Evolutionary conservation across 768 basidiomycete species (phyloP), one percentile per base, ranked within the genome.

Genomic region (Psilocybe tampanensis): DNA sequence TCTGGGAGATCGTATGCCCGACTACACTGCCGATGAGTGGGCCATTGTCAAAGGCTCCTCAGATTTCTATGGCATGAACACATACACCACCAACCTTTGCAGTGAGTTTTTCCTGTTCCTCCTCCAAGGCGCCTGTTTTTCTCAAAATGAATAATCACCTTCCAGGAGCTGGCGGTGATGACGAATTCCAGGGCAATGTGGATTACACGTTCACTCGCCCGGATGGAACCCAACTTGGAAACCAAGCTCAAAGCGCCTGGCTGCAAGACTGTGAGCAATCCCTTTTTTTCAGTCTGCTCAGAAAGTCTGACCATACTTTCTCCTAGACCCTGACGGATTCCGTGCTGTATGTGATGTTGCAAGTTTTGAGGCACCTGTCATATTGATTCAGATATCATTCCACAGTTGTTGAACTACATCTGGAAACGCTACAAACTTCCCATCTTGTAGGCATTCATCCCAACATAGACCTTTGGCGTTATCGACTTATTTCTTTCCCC

Each of bases 51-150:
- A 83, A 52, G 83, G 82, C 44, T 88, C 85, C 2, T 85, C 86
- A 1, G 87, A 86, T 66, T 89, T 88, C 69, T 88, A 86, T 65
- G 86, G 86, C 29, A 82, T 88, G 80, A 88, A 88, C 68, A 86
- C 86, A 0, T 88, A 89, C 66, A 86, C 86, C 4, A 88, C 85
- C 11, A 83, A 86, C 61, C 76, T 88, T 45, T 80, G 78, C 68
- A 76, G 85, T 85, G 44, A 62, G 82, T 70, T 2, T 32, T 26
- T 21, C 36, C 24, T 43, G 24, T 3, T 17, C 48, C 29, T 6
- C 15, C 29, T 17, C 11, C 21, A 42, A 56, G 21, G 19, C 11
- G 19, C 47, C 22, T 36, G 50, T n/a, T 0, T 23, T 18, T 21
- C 29, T 18, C 29, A 34, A 22, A 53, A 51, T 59, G 55, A 34